phyloP scores from a whole-genome alignment of 805 yeast genomes.

The Myxozyma mucilagina region DNA sequence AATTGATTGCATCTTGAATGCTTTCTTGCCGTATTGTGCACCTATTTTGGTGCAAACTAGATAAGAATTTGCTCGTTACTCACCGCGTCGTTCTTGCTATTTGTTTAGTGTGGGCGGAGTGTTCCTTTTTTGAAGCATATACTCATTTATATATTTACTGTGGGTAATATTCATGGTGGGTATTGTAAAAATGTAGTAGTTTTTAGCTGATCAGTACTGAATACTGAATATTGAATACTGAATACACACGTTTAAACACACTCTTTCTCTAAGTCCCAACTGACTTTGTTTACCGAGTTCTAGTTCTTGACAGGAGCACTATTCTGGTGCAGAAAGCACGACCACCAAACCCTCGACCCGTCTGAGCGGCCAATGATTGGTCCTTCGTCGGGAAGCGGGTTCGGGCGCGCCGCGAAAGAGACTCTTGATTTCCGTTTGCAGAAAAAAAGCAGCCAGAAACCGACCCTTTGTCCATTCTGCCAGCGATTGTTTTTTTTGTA shows the following conservation, averaged over 20 bases:
- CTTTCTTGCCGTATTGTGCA: conserved; percentile 52
- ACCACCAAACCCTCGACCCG: neutral
- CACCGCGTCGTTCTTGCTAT: conserved; percentile 54
- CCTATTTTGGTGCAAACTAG: conserved; percentile 94
- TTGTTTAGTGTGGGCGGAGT: conserved; percentile 28
- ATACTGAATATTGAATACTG: no score
- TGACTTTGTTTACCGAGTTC: no score
- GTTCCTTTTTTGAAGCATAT: conserved; percentile 28
- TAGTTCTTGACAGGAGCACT: neutral
- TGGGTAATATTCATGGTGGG: neutral
- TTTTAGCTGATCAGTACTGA: neutral
- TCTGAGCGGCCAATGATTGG: conserved; percentile 8
- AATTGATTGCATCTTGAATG: conserved; percentile 39
- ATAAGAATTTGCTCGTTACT: conserved; percentile 61
- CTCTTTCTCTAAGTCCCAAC: no score
- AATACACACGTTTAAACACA: no score
- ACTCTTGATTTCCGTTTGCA: neutral
- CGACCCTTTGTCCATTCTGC: neutral
- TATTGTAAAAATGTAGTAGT: neutral
- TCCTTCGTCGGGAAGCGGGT: conserved; percentile 8
- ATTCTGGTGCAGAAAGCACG: neutral
- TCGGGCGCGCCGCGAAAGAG: conserved; percentile 1
- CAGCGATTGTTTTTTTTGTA: neutral
- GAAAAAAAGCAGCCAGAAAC: neutral
- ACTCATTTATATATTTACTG: neutral